These are phyloP conservation scores for Candida easanensis DNA, from an alignment of 805 yeast genomes.

Conservation along the genomic window DNA sequence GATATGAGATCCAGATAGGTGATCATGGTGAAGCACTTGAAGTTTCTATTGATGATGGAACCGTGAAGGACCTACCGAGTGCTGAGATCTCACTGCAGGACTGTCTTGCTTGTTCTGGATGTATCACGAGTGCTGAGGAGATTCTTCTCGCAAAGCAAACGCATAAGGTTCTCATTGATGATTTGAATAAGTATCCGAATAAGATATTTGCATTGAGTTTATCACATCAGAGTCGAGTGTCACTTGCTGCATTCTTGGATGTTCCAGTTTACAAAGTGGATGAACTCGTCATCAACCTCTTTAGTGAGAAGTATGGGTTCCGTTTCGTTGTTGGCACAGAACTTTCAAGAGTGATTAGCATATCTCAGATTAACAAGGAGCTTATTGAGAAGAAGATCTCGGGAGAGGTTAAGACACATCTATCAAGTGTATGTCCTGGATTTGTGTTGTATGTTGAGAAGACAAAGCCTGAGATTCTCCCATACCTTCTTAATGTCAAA, in stretches of 20 bases:
- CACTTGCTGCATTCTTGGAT: conserved; percentile 67
- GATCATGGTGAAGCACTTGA: conserved; percentile 60
- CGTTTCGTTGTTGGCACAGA: conserved; percentile 79
- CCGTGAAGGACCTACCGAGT: conserved; percentile 49
- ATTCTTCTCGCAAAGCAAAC: conserved; percentile 89
- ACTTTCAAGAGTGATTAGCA: conserved; percentile 69
- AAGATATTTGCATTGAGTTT: conserved; percentile 69
- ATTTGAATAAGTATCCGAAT: conserved; percentile 38
- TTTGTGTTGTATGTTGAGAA: conserved; percentile 96
- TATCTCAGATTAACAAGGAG: conserved; percentile 47
- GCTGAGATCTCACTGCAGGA: conserved; percentile 90
- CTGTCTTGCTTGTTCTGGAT: conserved; percentile 95
- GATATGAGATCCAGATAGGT: conserved; percentile 56
- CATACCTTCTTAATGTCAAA: conserved; percentile 67
- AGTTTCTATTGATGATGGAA: conserved; percentile 57
- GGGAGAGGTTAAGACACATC: conserved; percentile 12
- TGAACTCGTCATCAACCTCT: conserved; percentile 52
- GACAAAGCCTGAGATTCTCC: conserved; percentile 83
- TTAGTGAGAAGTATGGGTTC: conserved; percentile 63
- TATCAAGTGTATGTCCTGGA: conserved; percentile 88
- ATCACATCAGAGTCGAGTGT: conserved; percentile 83
- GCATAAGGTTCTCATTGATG: conserved; percentile 70
- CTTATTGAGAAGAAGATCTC: conserved; percentile 18
- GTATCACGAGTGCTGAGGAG: conserved; percentile 97
- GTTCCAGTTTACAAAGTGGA: conserved; percentile 58